These are phyloP conservation scores for Xylaria longipes DNA, from an alignment of 495 filamentous ascomycete genomes.

Conservation along the genomic window DNA sequence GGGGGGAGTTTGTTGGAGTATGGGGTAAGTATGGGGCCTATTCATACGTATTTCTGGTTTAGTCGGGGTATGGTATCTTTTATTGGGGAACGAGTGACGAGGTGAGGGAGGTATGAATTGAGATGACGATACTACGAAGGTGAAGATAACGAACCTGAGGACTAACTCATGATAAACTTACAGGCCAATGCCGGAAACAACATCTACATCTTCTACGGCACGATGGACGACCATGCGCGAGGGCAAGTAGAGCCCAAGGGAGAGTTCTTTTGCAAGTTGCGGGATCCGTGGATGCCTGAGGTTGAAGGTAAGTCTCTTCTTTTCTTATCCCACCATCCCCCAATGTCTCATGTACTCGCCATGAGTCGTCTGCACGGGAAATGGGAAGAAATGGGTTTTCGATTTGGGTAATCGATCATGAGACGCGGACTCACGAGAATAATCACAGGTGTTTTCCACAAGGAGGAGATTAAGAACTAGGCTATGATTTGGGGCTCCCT, in stretches of 20 bases:
- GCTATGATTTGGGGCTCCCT: neutral
- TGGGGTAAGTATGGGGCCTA: constrained; percentile 54
- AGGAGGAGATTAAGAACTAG: constrained; percentile 63
- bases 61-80: no score
- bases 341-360: neutral
- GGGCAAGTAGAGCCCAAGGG: constrained; percentile 68
- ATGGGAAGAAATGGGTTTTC: neutral
- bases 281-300: constrained; percentile 69
- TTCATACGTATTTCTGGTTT: no score
- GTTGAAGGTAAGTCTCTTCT: constrained; percentile 54
- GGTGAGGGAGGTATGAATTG: no score
- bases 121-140: neutral
- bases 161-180: neutral
- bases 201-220: constrained; percentile 70
- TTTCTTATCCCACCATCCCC: neutral
- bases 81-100: neutral
- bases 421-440: neutral
- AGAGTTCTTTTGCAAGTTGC: constrained; percentile 69
- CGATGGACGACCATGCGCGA: constrained; percentile 60
- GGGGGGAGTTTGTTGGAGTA: constrained; percentile 70
- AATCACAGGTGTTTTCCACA: constrained; percentile 62
- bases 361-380: no score
- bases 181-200: constrained; percentile 61
- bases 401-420: neutral
- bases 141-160: constrained; percentile 13